phyloP scores from a whole-genome alignment of 192 early-diverging fungal species.

The Powellomyces hirtus region DNA sequence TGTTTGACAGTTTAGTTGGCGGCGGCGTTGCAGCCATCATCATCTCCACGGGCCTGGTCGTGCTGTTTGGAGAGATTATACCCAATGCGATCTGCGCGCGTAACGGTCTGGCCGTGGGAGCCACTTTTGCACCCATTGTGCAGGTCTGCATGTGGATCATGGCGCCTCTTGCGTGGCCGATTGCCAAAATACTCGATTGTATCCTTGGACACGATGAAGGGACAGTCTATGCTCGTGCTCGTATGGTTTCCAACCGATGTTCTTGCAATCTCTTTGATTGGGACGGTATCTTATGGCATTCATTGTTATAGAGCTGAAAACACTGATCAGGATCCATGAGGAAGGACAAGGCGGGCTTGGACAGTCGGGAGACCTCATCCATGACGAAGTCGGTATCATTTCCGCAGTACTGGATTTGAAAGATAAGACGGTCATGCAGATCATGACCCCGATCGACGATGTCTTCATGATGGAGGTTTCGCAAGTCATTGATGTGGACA shows the following conservation, averaged over 20 bases:
- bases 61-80: slow-evolving; percentile 90
- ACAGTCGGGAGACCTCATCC: slow-evolving; percentile 28
- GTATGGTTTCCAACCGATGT: too few relatives aligned
- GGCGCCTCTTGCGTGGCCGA: slow-evolving; percentile 74
- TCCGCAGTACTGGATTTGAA: slow-evolving; percentile 49
- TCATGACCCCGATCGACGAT: slow-evolving; percentile 52
- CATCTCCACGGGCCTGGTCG: slow-evolving; percentile 83
- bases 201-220: slow-evolving; percentile 84
- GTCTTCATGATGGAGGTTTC: slow-evolving; percentile 44
- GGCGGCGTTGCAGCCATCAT: slow-evolving; percentile 79
- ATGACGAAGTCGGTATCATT: slow-evolving; percentile 53
- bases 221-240: slow-evolving; percentile 65
- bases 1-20: slow-evolving; percentile 67
- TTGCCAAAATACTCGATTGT: slow-evolving; percentile 79
- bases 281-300: too few relatives aligned
- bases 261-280: background rate
- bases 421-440: slow-evolving; percentile 44
- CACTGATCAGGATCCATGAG: slow-evolving; percentile 48
- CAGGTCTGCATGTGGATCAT: slow-evolving; percentile 56
- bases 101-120: slow-evolving; percentile 86
- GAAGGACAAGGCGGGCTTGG: slow-evolving; percentile 36
- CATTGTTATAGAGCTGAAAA: slow-evolving; percentile 42
- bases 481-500: slow-evolving; percentile 16
- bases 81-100: slow-evolving; percentile 88
- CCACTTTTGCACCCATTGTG: slow-evolving; percentile 78